Evolutionary conservation across 139 green algal genomes (phyloP).

Genomic region (Chlamydomonas sphaeroides): DNA sequence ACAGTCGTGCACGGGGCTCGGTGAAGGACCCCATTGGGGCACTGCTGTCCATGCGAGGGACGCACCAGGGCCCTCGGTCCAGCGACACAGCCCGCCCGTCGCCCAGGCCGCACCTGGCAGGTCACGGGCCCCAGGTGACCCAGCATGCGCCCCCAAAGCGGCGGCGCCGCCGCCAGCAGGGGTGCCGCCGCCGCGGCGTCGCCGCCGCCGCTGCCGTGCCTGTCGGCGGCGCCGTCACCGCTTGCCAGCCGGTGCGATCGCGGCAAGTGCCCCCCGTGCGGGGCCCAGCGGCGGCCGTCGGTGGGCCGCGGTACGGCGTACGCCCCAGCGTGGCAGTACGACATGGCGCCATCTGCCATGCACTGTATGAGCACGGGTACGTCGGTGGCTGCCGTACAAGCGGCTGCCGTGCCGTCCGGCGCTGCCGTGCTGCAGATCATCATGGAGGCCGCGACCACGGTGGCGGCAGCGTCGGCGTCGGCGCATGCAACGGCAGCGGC

Average conservation of each 20-base stretch:
- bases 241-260: neutral
- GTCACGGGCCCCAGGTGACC: conserved; percentile 28
- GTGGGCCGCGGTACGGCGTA: neutral
- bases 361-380: conserved; percentile 22
- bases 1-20: no score
- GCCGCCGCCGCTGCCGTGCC: neutral
- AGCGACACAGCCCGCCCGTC: no score
- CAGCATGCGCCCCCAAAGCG: neutral
- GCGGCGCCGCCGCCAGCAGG: neutral
- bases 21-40: no score
- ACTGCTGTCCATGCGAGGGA: no score
- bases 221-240: neutral
- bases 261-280: neutral
- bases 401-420: no score
- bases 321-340: neutral
- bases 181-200: no score
- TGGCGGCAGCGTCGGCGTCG: no score
- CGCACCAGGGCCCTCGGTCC: no score
- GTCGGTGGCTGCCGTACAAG: no score
- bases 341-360: conserved; percentile 13
- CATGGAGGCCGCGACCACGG: no score
- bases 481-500: no score
- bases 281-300: neutral
- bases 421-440: no score
- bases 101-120: neutral